A percentile compares a stretch with the other conserved stretches of the same genome.
phyloP scores from a whole-genome alignment of 805 yeast species.

The Millerago galiae region DNA sequence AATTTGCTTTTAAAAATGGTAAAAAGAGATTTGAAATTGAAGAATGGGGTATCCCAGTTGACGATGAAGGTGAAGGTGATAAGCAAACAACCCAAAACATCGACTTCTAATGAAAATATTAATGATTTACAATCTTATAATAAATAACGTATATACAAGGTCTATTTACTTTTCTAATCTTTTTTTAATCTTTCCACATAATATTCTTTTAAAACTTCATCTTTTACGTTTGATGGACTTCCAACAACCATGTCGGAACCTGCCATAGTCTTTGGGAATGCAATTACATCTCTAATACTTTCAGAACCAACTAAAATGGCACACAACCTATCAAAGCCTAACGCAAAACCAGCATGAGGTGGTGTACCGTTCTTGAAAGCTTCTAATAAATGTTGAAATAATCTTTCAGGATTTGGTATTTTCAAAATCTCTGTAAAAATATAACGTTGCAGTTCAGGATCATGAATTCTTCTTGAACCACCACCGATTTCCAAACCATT shows the following conservation, averaged over 20 bases:
- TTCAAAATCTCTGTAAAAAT: conserved; percentile 60
- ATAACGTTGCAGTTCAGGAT: conserved; percentile 66
- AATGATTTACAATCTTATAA: not conserved
- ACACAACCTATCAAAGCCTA: conserved; percentile 90
- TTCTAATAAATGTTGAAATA: conserved; percentile 80
- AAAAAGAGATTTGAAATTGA: conserved; percentile 79
- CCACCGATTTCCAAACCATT: conserved; percentile 98
- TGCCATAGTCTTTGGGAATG: conserved; percentile 88
- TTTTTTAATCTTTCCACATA: conserved; percentile 28
- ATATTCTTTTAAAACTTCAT: conserved; percentile 48
- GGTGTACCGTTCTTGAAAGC: conserved; percentile 93
- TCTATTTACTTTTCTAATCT: conserved; percentile 4
- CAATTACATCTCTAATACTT: conserved; percentile 87
- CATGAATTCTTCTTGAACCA: conserved; percentile 94
- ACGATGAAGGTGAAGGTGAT: conserved; percentile 41
- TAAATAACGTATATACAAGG: not conserved
- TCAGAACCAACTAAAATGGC: conserved; percentile 78
- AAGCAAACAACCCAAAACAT: conserved; percentile 20
- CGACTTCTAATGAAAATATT: conserved; percentile 12
- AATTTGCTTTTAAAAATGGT: conserved; percentile 82
- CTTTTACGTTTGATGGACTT: conserved; percentile 66
- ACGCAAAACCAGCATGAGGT: conserved; percentile 96
- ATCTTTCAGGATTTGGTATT: conserved; percentile 47
- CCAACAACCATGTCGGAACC: conserved; percentile 87
- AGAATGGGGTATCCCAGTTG: conserved; percentile 97